phyloP scores from a whole-genome alignment of 495 filamentous ascomycete genomes.

The Penicillium paradoxum region DNA sequence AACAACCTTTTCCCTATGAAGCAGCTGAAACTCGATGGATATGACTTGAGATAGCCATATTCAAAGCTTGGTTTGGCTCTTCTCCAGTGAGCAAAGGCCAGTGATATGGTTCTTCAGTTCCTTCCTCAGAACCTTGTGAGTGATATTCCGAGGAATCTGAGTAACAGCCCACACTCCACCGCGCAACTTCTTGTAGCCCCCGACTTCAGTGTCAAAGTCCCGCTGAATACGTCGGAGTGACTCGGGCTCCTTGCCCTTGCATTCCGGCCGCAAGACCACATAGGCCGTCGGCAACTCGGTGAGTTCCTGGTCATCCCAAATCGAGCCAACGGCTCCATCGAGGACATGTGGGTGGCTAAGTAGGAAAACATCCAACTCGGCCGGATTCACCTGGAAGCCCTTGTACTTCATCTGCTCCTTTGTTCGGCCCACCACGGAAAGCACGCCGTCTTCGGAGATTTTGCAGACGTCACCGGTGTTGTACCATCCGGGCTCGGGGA shows the following conservation, averaged over 20 bases:
- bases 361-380: slow-evolving; percentile 28
- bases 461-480: slow-evolving; percentile 54
- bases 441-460: slow-evolving; percentile 30
- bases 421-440: slow-evolving; percentile 32
- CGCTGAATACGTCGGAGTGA: slow-evolving; percentile 38
- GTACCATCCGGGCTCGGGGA: too few species aligned
- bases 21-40: too few species aligned
- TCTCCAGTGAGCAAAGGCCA: too few species aligned
- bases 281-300: slow-evolving; percentile 76
- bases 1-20: too few species aligned
- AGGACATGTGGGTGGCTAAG: slow-evolving; percentile 21
- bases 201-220: slow-evolving; percentile 49
- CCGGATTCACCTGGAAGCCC: slow-evolving; percentile 35
- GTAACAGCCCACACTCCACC: slow-evolving; percentile 71
- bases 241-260: slow-evolving; percentile 22
- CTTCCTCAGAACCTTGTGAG: slow-evolving; percentile 64
- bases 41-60: too few species aligned
- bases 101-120: neutral
- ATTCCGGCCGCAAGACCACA: slow-evolving; percentile 53
- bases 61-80: too few species aligned
- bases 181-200: slow-evolving; percentile 61
- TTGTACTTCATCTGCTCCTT: slow-evolving; percentile 41
- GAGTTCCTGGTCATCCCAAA: slow-evolving; percentile 53
- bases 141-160: slow-evolving; percentile 65
- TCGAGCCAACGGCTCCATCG: slow-evolving; percentile 26